Evolutionary conservation across 306 rosid species (phyloP).

Genomic region (Bauhinia variegata): DNA sequence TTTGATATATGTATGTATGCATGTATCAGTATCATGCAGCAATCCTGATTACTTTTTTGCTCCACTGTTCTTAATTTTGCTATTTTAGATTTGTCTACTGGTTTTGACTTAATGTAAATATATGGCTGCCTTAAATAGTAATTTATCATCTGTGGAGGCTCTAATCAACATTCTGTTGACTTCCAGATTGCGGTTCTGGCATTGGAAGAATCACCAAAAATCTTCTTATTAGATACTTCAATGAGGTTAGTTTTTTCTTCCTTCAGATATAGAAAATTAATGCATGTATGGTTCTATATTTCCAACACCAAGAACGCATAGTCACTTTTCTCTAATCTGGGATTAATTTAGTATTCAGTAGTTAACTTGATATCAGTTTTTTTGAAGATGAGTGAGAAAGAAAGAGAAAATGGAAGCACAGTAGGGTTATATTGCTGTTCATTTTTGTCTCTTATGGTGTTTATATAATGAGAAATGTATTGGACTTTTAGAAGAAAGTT

Average conservation of each 20-base stretch:
- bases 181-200: conserved; percentile 97
- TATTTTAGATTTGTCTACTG: not conserved
- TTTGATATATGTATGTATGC: no score
- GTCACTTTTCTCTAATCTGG: conserved; percentile 12
- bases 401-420: conserved; percentile 4
- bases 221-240: conserved; percentile 82
- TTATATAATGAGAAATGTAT: no score
- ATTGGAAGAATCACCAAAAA: conserved; percentile 90
- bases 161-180: conserved; percentile 24
- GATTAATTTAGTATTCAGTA: conserved; percentile 24
- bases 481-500: no score
- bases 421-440: not conserved
- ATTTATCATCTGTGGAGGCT: conserved; percentile 12
- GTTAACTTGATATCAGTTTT: conserved; percentile 9
- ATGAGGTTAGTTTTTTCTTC: conserved; percentile 65
- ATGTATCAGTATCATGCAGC: not conserved
- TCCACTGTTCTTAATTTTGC: not conserved
- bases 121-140: not conserved
- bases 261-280: not conserved
- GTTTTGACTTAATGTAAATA: not conserved
- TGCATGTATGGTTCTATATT: conserved; percentile 6
- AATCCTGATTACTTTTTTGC: not conserved
- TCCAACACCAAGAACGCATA: conserved; percentile 12
- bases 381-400: conserved; percentile 1
- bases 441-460: not conserved